Evolutionary conservation across 768 basidiomycete genomes (phyloP).

Genomic region (Amanita molliuscula): DNA sequence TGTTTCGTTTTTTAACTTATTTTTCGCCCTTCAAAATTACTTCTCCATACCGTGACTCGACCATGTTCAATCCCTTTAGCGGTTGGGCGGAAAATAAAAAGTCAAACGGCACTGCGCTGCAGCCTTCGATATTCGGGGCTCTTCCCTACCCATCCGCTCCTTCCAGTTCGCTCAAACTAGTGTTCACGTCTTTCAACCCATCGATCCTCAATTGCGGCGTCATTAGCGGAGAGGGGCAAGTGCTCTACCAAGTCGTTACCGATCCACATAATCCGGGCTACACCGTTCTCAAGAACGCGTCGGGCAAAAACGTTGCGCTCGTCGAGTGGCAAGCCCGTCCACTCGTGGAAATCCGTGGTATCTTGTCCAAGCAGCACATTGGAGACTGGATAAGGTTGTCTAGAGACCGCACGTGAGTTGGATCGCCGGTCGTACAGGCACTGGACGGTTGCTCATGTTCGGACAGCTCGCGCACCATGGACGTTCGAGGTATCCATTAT

Average conservation of each 20-base stretch:
- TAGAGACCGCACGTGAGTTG: conserved; percentile 28
- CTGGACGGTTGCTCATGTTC: conserved; percentile 1
- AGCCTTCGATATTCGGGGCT: conserved; percentile 53
- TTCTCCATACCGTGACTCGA: conserved; percentile 14
- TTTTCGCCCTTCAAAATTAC: neutral
- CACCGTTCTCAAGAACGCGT: conserved; percentile 40
- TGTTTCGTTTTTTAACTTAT: conserved; percentile 2
- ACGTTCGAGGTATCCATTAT: conserved; percentile 36
- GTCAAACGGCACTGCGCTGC: conserved; percentile 13
- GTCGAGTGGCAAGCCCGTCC: conserved; percentile 47
- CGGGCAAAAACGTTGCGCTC: conserved; percentile 38
- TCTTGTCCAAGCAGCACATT: conserved; percentile 36
- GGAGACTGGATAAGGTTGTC: conserved; percentile 47
- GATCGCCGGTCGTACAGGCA: neutral
- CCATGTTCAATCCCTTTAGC: conserved; percentile 27
- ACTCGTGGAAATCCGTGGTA: conserved; percentile 41
- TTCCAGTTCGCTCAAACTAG: conserved; percentile 21
- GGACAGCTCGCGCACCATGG: conserved; percentile 39
- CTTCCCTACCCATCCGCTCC: conserved; percentile 41
- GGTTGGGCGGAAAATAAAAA: conserved; percentile 23
- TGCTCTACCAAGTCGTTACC: conserved; percentile 39
- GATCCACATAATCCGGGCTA: conserved; percentile 39
- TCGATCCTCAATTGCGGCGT: conserved; percentile 46
- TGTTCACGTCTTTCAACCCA: conserved; percentile 40
- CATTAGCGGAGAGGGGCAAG: conserved; percentile 37